Conservation (phyloP, 2,329 filamentous ascomycete genomes). For the Gyromitra esculenta region DNA sequence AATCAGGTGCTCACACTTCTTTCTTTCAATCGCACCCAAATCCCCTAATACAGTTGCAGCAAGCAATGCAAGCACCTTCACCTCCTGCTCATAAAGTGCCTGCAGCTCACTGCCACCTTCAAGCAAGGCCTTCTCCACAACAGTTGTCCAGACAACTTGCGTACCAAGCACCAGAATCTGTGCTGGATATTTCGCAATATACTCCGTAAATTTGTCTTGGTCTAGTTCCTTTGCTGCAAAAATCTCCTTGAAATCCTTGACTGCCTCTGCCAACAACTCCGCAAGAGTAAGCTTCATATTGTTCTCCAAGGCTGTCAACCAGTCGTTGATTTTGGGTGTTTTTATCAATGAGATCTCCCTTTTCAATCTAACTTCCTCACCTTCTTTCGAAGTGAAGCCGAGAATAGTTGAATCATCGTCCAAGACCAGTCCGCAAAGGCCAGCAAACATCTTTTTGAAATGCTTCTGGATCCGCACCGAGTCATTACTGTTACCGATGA, state of each 20-base stretch:
- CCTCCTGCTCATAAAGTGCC: slow-evolving; percentile 79
- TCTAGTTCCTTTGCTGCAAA: slow-evolving; percentile 78
- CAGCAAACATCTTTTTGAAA: slow-evolving; percentile 99
- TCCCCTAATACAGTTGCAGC: slow-evolving; percentile 90
- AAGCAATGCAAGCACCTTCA: slow-evolving; percentile 83
- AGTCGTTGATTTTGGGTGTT: slow-evolving; percentile 97
- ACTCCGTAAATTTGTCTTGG: slow-evolving; percentile 75
- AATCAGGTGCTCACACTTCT: slow-evolving; percentile 98
- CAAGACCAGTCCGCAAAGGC: slow-evolving; percentile 87
- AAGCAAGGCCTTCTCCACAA: slow-evolving; percentile 79
- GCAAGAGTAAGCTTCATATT: slow-evolving; percentile 96
- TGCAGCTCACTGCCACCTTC: slow-evolving; percentile 76
- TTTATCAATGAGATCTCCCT: slow-evolving; percentile 92
- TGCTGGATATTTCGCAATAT: slow-evolving; percentile 84
- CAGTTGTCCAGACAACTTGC: slow-evolving; percentile 91
- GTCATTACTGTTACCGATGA: slow-evolving; percentile 99
- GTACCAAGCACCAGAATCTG: slow-evolving; percentile 95
- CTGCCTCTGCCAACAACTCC: slow-evolving; percentile 85
- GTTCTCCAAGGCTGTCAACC: slow-evolving; percentile 89
- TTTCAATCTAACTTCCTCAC: slow-evolving; percentile 85
- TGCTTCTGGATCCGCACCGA: slow-evolving; percentile 96
- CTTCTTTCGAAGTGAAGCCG: slow-evolving; percentile 94
- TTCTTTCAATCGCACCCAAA: slow-evolving; percentile 83
- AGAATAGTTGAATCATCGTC: slow-evolving; percentile 90
- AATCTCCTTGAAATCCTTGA: slow-evolving; percentile 81